Conservation (phyloP, 306 rosid genomes). For the Rosa multiflora region DNA sequence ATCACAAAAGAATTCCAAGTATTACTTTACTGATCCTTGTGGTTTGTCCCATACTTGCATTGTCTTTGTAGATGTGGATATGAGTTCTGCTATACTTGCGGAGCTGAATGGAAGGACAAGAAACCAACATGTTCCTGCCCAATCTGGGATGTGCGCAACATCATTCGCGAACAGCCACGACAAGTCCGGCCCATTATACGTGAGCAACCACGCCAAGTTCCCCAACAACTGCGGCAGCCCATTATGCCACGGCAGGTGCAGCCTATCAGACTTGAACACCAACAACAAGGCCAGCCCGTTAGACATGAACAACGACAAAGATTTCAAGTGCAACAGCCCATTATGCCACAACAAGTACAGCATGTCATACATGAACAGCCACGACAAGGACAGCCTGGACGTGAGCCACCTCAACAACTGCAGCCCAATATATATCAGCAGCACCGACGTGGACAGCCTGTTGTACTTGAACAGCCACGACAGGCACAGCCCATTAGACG, state of each 20-base stretch:
- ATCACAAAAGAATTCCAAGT: too few relatives aligned
- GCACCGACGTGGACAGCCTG: background rate
- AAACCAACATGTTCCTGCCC: constrained; percentile 69
- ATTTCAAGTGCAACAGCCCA: background rate
- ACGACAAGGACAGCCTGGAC: background rate
- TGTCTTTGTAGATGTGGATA: constrained; percentile 62
- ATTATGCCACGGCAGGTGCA: background rate
- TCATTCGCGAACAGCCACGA: constrained; percentile 31
- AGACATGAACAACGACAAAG: background rate
- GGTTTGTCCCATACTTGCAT: constrained; percentile 3
- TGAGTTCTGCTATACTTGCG: constrained; percentile 81
- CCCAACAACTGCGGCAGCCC: background rate
- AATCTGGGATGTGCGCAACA: constrained; percentile 62
- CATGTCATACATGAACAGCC: background rate
- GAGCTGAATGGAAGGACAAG: constrained; percentile 76
- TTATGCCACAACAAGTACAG: background rate
- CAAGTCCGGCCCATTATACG: background rate
- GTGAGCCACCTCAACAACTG: background rate
- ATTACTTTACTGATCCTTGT: background rate
- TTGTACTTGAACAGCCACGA: background rate
- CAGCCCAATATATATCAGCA: background rate
- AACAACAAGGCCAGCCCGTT: background rate
- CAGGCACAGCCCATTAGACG: background rate
- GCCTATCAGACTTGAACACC: background rate
- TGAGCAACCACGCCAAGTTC: background rate